These are phyloP conservation scores for Pseudogymnoascus destructans DNA, from an alignment of 2,329 filamentous ascomycete species.

Conservation along the genomic window DNA sequence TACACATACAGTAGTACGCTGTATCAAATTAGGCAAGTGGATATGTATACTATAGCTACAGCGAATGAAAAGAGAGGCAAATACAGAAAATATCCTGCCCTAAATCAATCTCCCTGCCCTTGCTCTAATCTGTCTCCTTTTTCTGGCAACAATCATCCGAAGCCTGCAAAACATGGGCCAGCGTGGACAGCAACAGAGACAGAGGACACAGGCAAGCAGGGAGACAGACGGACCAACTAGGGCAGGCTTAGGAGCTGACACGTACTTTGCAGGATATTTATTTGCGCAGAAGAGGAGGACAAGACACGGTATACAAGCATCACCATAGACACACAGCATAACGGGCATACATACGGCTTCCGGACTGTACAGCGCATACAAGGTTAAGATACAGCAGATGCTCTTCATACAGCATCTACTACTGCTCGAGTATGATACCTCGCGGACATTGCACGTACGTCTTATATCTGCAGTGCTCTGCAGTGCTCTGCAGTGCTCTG, in stretches of 20 bases:
- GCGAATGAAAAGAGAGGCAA: not conserved
- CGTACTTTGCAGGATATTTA: not conserved
- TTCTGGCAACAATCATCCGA: not conserved
- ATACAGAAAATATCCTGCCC: not conserved
- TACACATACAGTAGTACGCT: not conserved
- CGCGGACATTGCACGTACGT: not conserved
- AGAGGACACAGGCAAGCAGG: not conserved
- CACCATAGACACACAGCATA: not conserved
- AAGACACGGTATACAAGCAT: conserved; percentile 1
- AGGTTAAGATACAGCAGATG: not conserved
- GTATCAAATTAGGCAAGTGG: not conserved
- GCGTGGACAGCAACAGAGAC: not conserved
- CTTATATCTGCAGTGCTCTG: not conserved
- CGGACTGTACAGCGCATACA: not conserved
- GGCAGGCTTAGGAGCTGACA: not conserved
- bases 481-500: too few species aligned
- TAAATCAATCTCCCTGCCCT: not conserved
- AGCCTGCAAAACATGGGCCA: not conserved
- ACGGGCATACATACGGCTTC: not conserved
- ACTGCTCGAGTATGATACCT: not conserved
- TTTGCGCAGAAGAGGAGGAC: not conserved
- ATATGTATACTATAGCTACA: not conserved
- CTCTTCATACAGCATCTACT: not conserved
- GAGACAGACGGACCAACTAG: not conserved
- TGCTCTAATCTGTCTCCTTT: not conserved